Evolutionary conservation across 352 stramenopile genomes (phyloP).

Genomic region (Globisporangium heterothallicum): DNA sequence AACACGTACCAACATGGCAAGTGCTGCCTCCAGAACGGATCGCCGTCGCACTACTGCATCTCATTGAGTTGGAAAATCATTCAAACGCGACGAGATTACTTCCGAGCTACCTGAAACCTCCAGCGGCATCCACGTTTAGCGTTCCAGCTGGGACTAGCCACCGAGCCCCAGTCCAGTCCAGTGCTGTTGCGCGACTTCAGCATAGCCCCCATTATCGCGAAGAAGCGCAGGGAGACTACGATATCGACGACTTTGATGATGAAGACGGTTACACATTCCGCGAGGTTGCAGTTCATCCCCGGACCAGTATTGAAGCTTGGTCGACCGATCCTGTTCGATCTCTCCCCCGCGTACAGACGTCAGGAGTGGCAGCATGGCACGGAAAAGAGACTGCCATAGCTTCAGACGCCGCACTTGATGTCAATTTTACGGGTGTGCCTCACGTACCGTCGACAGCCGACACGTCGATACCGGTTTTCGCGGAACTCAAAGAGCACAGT

Average conservation of each 20-base stretch:
- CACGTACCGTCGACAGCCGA: background rate
- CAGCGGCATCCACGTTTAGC: background rate
- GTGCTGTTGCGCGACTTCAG: background rate
- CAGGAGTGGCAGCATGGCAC: background rate
- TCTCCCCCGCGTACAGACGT: background rate
- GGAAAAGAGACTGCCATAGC: background rate
- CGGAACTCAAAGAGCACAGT: conserved; percentile 1
- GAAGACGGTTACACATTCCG: background rate
- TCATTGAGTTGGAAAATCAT: conserved; percentile 49
- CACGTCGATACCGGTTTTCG: background rate
- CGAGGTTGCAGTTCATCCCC: background rate
- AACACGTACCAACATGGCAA: conserved; percentile 44
- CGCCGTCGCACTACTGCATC: conserved; percentile 40
- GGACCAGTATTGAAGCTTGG: conserved; percentile 11
- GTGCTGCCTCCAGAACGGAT: conserved; percentile 48
- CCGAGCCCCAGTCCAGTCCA: too few species aligned
- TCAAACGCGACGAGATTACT: conserved; percentile 49
- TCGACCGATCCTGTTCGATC: background rate
- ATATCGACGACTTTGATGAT: conserved; percentile 17
- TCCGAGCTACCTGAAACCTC: conserved; percentile 41
- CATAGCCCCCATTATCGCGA: background rate
- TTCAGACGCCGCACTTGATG: background rate
- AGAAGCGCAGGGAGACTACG: background rate
- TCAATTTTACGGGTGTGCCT: background rate
- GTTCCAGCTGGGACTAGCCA: background rate